Percentiles rank a stretch among this genome's conserved stretches.
phyloP scores from a whole-genome alignment of 1,284 basidiomycete species.

The Microbotryum violaceum region DNA sequence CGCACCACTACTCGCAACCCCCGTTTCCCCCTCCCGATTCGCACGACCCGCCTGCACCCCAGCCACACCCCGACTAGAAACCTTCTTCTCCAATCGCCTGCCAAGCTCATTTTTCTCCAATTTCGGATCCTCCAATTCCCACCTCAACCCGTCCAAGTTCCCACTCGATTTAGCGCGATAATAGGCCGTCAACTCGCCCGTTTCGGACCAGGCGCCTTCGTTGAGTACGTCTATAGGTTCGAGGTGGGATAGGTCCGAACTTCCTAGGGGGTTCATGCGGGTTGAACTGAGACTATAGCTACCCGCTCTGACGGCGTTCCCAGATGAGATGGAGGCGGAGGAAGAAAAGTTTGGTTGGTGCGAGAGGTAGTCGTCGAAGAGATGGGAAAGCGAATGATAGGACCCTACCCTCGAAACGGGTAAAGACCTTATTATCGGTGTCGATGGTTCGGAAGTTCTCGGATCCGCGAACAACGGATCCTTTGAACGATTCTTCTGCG shows the following conservation, averaged over 20 bases:
- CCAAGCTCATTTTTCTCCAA: background rate
- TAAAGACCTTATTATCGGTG: background rate
- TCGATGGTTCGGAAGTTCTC: background rate
- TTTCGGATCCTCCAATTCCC: background rate
- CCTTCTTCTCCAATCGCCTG: background rate
- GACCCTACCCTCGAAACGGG: background rate
- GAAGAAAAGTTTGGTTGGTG: background rate
- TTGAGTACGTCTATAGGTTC: background rate
- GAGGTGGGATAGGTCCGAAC: background rate
- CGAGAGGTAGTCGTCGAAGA: too few species aligned
- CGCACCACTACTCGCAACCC: too few species aligned
- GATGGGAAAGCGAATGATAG: background rate
- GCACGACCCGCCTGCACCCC: background rate
- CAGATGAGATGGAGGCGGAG: background rate
- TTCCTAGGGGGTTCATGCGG: background rate
- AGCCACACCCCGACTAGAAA: background rate
- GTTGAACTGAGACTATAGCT: background rate
- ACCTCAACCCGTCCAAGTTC: background rate
- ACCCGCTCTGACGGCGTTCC: background rate
- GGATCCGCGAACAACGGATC: background rate
- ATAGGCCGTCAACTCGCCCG: slow-evolving; percentile 1
- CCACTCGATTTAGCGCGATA: background rate
- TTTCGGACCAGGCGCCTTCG: background rate
- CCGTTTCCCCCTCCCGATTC: background rate
- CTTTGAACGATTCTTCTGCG: background rate